phyloP scores from a whole-genome alignment of 1,284 basidiomycete species.

The Wallemia mellicola region DNA sequence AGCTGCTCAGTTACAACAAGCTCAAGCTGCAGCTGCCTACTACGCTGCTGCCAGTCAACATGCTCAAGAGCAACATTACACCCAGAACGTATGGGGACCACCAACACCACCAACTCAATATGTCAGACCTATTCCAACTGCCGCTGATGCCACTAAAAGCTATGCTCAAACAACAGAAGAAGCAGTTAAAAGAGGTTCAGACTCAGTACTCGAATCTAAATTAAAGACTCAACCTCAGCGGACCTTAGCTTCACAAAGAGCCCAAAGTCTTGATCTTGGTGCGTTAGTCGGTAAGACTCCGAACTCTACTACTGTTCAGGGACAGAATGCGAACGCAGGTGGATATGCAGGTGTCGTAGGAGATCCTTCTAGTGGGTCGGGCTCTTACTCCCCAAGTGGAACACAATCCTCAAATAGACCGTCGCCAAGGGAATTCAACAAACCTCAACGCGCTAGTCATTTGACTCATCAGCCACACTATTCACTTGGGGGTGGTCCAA shows the following conservation, averaged over 20 bases:
- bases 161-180: conserved; percentile 37
- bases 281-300: neutral
- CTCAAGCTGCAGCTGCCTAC: neutral
- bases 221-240: conserved; percentile 46
- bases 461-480: neutral
- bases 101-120: neutral
- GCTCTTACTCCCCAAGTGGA: neutral
- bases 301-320: neutral
- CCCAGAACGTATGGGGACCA: neutral
- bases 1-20: neutral
- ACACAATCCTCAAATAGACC: neutral
- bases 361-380: neutral
- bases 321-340: neutral
- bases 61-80: neutral
- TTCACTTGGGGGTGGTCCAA: neutral
- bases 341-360: neutral
- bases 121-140: neutral
- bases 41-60: neutral
- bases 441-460: neutral
- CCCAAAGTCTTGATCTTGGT: conserved; percentile 18
- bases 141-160: neutral
- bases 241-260: conserved; percentile 10
- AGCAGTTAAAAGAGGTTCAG: conserved; percentile 49
- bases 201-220: conserved; percentile 59
- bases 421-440: neutral